Conservation (phyloP, 2,329 filamentous ascomycete genomes). For the Clarireedia hainanense region DNA sequence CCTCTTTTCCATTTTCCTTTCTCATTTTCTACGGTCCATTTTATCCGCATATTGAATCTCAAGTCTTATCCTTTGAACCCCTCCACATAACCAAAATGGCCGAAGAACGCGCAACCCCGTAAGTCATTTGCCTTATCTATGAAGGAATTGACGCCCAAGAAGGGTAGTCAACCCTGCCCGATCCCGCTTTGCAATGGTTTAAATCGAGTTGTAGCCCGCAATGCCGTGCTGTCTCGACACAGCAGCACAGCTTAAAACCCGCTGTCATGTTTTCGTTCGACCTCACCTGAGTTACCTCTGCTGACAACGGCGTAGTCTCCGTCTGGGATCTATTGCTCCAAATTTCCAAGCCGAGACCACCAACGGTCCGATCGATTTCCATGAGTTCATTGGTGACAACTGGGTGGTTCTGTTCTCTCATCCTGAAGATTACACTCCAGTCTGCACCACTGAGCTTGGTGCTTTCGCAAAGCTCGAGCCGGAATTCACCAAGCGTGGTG, state of each 20-base stretch:
- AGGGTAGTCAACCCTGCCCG: no score
- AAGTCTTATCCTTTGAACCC: not conserved
- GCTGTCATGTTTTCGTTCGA: not conserved
- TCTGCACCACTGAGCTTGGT: conserved; percentile 92
- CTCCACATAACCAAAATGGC: conserved; percentile 11
- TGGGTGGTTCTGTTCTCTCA: conserved; percentile 83
- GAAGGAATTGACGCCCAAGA: no score
- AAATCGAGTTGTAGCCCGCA: not conserved
- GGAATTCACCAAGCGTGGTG: conserved; percentile 78
- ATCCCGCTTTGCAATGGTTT: no score
- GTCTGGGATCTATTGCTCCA: conserved; percentile 60
- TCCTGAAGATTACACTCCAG: conserved; percentile 86
- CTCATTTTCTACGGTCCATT: not conserved
- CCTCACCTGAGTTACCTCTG: not conserved
- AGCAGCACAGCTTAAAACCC: not conserved
- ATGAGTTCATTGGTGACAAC: conserved; percentile 69
- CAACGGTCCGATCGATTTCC: conserved; percentile 70
- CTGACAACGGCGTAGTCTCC: conserved; percentile 39
- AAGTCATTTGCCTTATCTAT: conserved; percentile 5
- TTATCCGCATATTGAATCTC: not conserved
- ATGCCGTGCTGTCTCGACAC: not conserved
- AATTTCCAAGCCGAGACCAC: conserved; percentile 83
- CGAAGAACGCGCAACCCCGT: conserved; percentile 15
- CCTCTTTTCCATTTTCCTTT: not conserved
- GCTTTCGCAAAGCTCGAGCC: conserved; percentile 84